A percentile compares a stretch with the other conserved stretches of the same genome.
Evolutionary conservation across 1,139 yeast genomes (phyloP).

Genomic region (Entelexis paramagnoliae): DNA sequence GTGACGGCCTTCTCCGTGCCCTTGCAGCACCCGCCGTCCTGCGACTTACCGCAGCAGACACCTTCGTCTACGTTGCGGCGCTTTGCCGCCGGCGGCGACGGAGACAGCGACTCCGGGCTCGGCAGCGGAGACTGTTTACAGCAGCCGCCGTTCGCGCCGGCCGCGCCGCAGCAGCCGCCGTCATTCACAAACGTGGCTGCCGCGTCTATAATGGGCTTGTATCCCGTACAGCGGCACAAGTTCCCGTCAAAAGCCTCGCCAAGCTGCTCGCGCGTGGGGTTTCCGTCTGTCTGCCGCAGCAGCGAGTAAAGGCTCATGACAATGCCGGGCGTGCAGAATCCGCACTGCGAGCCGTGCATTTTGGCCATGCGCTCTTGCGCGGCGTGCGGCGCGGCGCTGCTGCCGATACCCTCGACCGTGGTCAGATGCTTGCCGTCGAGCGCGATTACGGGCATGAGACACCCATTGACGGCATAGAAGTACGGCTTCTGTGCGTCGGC

Average conservation of each 20-base stretch:
- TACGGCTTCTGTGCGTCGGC: constrained; percentile 24
- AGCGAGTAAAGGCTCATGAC: constrained; percentile 40
- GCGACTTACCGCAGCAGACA: constrained; percentile 10
- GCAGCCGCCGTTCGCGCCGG: constrained; percentile 2
- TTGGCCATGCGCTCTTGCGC: constrained; percentile 40
- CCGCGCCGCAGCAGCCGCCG: constrained; percentile 7
- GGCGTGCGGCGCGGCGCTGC: constrained; percentile 35
- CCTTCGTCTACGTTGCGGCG: constrained; percentile 5
- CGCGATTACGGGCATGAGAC: constrained; percentile 38
- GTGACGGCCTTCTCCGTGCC: neutral
- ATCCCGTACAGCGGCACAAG: constrained; percentile 41
- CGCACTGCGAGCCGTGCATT: constrained; percentile 43
- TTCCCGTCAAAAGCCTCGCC: constrained; percentile 40
- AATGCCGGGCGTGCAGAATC: constrained; percentile 42
- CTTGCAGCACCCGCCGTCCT: constrained; percentile 22
- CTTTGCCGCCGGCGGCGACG: constrained; percentile 7
- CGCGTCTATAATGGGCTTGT: constrained; percentile 41
- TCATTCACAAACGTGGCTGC: constrained; percentile 33
- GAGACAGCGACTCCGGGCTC: neutral
- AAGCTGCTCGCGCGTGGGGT: constrained; percentile 35
- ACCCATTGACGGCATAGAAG: constrained; percentile 37
- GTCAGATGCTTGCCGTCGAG: constrained; percentile 39
- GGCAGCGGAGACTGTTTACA: constrained; percentile 1
- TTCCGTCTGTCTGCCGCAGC: constrained; percentile 34
- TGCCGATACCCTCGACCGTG: constrained; percentile 40